A percentile compares a stretch with the other conserved stretches of the same genome.
These are phyloP conservation scores for Macrolepiota dolichaula DNA, from an alignment of 768 basidiomycete species.

Conservation along the genomic window DNA sequence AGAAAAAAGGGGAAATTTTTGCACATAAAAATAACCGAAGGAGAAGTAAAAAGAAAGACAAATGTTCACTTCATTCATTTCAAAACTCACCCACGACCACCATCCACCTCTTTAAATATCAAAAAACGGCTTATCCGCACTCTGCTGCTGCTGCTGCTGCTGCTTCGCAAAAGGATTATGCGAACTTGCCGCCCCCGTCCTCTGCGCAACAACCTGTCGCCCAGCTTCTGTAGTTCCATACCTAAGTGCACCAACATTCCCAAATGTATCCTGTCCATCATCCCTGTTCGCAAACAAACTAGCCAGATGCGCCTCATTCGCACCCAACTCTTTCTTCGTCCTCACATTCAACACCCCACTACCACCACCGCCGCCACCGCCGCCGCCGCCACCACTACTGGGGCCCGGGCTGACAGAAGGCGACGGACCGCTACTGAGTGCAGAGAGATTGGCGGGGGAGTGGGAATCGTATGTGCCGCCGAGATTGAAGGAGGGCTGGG, in stretches of 20 bases:
- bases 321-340: constrained; percentile 36
- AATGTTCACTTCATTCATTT: not conserved
- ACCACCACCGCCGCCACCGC: constrained; percentile 17
- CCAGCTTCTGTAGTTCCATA: constrained; percentile 62
- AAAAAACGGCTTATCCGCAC: constrained; percentile 75
- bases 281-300: constrained; percentile 83
- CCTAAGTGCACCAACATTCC: constrained; percentile 76
- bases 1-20: not conserved
- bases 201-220: constrained; percentile 36
- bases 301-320: constrained; percentile 80
- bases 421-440: constrained; percentile 38
- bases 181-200: constrained; percentile 36
- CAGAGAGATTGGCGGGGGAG: constrained; percentile 40
- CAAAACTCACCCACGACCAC: not conserved
- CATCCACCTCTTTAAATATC: constrained; percentile 45
- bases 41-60: not conserved
- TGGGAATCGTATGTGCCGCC: constrained; percentile 65
- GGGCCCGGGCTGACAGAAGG: constrained; percentile 27
- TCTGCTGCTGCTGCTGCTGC: constrained; percentile 44
- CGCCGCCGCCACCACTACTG: not conserved
- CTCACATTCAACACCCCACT: constrained; percentile 34
- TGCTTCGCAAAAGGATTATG: constrained; percentile 71
- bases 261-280: constrained; percentile 94
- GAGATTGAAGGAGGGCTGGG: constrained; percentile 60
- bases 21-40: not conserved